These are phyloP conservation scores for Linum lewisii DNA, from an alignment of 345 rosid genomes.

Conservation along the genomic window DNA sequence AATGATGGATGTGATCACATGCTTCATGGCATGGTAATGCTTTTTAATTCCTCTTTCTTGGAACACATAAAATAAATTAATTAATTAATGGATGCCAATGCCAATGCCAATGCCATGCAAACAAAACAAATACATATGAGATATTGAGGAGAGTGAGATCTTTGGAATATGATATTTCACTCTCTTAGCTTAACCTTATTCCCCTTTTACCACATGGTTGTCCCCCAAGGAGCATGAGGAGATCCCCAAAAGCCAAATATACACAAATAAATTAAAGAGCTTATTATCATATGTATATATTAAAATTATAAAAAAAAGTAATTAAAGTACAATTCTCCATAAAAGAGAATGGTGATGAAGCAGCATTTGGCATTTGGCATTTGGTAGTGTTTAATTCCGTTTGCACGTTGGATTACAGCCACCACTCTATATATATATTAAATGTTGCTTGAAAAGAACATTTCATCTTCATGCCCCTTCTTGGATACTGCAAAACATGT, in stretches of 20 bases:
- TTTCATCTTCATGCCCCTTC: slow-evolving; percentile 27
- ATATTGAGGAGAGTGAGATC: no score
- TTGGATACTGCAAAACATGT: slow-evolving; percentile 23
- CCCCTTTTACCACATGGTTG: no score
- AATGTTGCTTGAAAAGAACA: slow-evolving; percentile 28
- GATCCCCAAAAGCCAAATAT: slow-evolving; percentile 42
- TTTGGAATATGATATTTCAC: no score
- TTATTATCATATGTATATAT: slow-evolving; percentile 10
- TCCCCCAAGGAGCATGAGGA: slow-evolving; percentile 22
- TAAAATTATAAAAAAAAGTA: slow-evolving; percentile 21
- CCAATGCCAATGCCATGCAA: no score
- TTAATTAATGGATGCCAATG: no score
- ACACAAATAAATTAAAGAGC: slow-evolving; percentile 5
- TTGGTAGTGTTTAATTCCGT: slow-evolving; percentile 11
- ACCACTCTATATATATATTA: slow-evolving; percentile 2
- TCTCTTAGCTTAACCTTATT: no score
- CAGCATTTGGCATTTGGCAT: no score
- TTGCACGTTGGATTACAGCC: slow-evolving; percentile 43
- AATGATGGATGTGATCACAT: no score
- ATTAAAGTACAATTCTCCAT: not conserved
- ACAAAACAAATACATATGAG: no score
- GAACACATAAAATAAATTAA: no score
- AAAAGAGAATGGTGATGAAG: slow-evolving; percentile 1
- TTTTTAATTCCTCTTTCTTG: no score
- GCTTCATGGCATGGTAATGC: no score